Evolutionary conservation across 495 filamentous ascomycete species (phyloP), one percentile per base, ranked within the genome.

Genomic region (Annulohypoxylon bovei): DNA sequence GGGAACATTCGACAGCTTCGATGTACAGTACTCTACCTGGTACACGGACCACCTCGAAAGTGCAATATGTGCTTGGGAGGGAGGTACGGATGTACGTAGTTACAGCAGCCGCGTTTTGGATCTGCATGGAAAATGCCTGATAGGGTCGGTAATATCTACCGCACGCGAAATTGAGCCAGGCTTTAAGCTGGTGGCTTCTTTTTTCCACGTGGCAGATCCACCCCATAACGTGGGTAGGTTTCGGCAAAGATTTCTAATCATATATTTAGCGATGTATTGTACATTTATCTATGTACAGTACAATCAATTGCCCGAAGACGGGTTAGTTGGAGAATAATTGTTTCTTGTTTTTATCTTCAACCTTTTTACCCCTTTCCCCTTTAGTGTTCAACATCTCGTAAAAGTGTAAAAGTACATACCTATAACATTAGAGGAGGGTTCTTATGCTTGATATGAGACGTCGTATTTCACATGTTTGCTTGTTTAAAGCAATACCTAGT

Each of bases 161-260:
- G 65, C 70, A 72, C 70, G 70, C 70, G 70, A 72, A 68, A 60
- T 44, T 61, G 70, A 68, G 40, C 70, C 70, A 59, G 14, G 63
- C 50, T 68, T 68, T 40, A 64, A 65, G 65, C 62, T 46, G 22
- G 70, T 72, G 70, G 70, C 65, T 68, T 72, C 61, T 32, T 42
- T 44, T 66, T 72, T 65, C 70, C 70, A 72, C 70, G 70, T 72
- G 70, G 70, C 63, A 12, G 61, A 44, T 68, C 70, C 70, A 72
- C 56, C 32, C 44, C 49, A 57, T 62, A 68, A 67, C 70, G 70
- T 72, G 70, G 69, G 65, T 52, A 65, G 65, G 65, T 68, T 72
- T 72, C 70, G 70, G 70, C 70, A 72, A 68, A 72, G 70, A 65
- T 68, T 68, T 68, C 56, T 72, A 52, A 72, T 61, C 55, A 20